Evolutionary conservation across 164 flowering plant genomes (phyloP), one percentile per base, ranked within the genome.

Genomic region (Nymphaea colorata): DNA sequence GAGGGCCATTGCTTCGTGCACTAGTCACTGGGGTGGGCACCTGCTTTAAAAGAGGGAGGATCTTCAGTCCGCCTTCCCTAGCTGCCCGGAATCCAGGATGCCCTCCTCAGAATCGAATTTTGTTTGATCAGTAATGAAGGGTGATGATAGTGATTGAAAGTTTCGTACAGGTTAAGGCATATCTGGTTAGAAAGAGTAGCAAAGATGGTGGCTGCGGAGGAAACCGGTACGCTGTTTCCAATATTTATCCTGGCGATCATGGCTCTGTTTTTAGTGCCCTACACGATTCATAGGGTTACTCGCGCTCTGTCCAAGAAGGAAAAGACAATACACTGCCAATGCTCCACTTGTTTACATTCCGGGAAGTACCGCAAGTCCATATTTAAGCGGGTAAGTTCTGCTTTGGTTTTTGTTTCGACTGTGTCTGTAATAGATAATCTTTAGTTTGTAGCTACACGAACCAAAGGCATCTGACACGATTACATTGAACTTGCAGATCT

Each of bases 181-280:
- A 47, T 47, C 12, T 47, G 55, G 55, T 47, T 12, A 47, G 55
- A 12, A 47, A 47, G 64, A 2, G 64, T 61, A 44, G 43, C 59
- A 45, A 4, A 17, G 61, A 94, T 94, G 99, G 96, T 87, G 69
- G 83, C 93, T 42, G 80, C 94, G 18, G 96, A 87, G 68, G 99
- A 94, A 76, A 91, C 79, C 70, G 88, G 86, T 72, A 78, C 93
- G 3, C 76, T 94, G 44, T 94, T 94, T 70, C 98, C 98, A 44
- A 91, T 94, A 61, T 94, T 94, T 67, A 84, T 94, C 44, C 82
- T 94, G 79, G 87, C 99, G 0, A 85, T 90, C 74, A 88, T 94
- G 88, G 98, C 98, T n/a, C 73, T 91, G 74, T 91, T 95, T 64
- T 74, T 94, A 43, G 96, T 94, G 71, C 99, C 98, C 69, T 94